Evolutionary conservation across 306 rosid species (phyloP).

Genomic region (Erythrophleum fordii): DNA sequence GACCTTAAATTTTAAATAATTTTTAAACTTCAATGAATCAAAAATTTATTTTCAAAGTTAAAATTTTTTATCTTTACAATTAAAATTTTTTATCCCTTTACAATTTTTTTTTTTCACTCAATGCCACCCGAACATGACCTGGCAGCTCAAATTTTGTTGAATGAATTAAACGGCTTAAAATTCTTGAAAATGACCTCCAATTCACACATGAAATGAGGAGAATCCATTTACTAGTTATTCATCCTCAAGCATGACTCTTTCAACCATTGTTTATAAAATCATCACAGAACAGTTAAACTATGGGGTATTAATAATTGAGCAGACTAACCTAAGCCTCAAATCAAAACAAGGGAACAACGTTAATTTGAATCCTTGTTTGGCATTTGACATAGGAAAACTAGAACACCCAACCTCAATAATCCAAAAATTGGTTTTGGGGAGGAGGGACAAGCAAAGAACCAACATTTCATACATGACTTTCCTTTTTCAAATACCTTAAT

Average conservation of each 20-base stretch:
- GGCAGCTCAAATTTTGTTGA: no score
- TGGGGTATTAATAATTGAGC: constrained; percentile 42
- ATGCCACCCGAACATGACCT: no score
- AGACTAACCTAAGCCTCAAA: constrained; percentile 44
- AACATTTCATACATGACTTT: constrained; percentile 57
- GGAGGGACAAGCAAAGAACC: constrained; percentile 31
- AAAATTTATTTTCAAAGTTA: no score
- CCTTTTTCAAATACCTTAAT: constrained; percentile 65
- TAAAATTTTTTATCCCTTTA: no score
- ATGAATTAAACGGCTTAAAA: no score
- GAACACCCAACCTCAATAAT: constrained; percentile 28
- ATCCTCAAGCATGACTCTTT: constrained; percentile 51
- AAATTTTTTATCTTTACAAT: no score
- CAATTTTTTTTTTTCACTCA: no score
- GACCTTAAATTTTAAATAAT: no score
- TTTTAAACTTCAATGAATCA: no score
- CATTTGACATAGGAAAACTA: constrained; percentile 23
- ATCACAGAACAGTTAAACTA: constrained; percentile 35
- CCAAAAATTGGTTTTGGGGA: constrained; percentile 53
- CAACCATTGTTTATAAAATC: constrained; percentile 46
- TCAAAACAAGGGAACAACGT: constrained; percentile 25
- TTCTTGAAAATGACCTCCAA: no score
- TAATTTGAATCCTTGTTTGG: constrained; percentile 22
- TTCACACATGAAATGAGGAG: no score
- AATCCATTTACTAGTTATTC: no score